These are phyloP conservation scores for Salisapilia sapeloensis DNA, from an alignment of 352 stramenopile genomes.

Conservation along the genomic window DNA sequence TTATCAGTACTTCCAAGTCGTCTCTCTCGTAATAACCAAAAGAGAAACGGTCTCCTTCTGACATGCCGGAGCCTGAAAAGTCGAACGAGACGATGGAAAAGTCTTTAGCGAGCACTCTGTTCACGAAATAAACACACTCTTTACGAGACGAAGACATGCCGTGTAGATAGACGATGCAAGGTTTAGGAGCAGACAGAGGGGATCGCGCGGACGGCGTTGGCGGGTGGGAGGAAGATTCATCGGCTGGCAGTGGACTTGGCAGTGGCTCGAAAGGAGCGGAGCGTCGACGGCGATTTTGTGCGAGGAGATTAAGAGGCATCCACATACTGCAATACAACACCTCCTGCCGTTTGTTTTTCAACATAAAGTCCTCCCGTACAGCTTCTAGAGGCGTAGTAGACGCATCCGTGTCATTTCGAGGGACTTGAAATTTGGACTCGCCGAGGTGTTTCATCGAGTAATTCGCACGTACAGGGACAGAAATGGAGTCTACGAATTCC, in stretches of 20 bases:
- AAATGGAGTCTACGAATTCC: conserved; percentile 54
- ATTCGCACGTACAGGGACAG: conserved; percentile 28
- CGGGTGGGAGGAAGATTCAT: too few relatives aligned
- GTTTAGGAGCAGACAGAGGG: conserved; percentile 1
- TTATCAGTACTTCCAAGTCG: conserved; percentile 32
- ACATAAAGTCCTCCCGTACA: conserved; percentile 37
- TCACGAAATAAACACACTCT: conserved; percentile 51
- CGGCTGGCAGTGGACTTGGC: too few relatives aligned
- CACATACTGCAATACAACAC: conserved; percentile 60
- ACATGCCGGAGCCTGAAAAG: conserved; percentile 47
- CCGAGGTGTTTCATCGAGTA: conserved; percentile 46
- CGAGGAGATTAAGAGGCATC: too few relatives aligned
- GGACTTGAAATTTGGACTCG: conserved; percentile 6
- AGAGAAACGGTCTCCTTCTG: conserved; percentile 38
- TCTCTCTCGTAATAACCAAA: conserved; percentile 58
- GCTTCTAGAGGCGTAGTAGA: conserved; percentile 3
- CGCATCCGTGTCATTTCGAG: conserved; percentile 2
- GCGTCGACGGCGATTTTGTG: too few relatives aligned
- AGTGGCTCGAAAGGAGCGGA: too few relatives aligned
- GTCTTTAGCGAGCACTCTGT: conserved; percentile 23
- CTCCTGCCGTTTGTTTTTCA: conserved; percentile 28
- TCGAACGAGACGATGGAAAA: conserved; percentile 67
- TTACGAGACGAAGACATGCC: conserved; percentile 63
- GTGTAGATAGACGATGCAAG: conserved; percentile 64
- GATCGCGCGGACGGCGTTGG: too few relatives aligned